These are phyloP conservation scores for Rutstroemia sydowiana DNA, from an alignment of 2,329 filamentous ascomycete species.

Conservation along the genomic window DNA sequence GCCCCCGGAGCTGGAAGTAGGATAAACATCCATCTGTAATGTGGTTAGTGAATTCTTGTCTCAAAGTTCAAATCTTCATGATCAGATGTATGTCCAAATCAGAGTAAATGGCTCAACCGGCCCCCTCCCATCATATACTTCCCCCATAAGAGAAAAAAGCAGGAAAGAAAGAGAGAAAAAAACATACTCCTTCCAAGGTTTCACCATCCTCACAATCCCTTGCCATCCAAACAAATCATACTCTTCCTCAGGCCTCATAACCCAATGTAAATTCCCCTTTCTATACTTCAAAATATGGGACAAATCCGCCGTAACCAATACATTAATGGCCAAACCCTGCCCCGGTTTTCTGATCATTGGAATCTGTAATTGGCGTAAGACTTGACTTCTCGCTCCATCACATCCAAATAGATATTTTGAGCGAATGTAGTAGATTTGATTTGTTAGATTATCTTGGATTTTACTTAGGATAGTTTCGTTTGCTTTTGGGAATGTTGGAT, in stretches of 20 bases:
- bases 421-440: constrained; percentile 37
- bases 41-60: too few relatives aligned
- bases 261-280: constrained; percentile 53
- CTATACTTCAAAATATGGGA: constrained; percentile 41
- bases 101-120: too few relatives aligned
- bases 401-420: constrained; percentile 53
- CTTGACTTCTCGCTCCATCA: constrained; percentile 43
- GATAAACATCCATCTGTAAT: constrained; percentile 52
- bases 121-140: too few relatives aligned
- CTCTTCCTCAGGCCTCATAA: constrained; percentile 47
- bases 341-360: constrained; percentile 39
- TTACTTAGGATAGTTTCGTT: constrained; percentile 27
- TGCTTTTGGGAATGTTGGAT: too few relatives aligned
- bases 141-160: too few relatives aligned
- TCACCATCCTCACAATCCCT: constrained; percentile 50
- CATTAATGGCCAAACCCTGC: constrained; percentile 42
- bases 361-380: constrained; percentile 39
- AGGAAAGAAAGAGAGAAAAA: too few relatives aligned
- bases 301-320: constrained; percentile 44
- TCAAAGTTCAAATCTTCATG: too few relatives aligned
- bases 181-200: constrained; percentile 47
- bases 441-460: constrained; percentile 33
- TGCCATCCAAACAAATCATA: constrained; percentile 45
- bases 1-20: constrained; percentile 38
- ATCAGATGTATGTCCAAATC: too few relatives aligned